phyloP scores from a whole-genome alignment of 768 basidiomycete genomes.

The Boletus sp. region DNA sequence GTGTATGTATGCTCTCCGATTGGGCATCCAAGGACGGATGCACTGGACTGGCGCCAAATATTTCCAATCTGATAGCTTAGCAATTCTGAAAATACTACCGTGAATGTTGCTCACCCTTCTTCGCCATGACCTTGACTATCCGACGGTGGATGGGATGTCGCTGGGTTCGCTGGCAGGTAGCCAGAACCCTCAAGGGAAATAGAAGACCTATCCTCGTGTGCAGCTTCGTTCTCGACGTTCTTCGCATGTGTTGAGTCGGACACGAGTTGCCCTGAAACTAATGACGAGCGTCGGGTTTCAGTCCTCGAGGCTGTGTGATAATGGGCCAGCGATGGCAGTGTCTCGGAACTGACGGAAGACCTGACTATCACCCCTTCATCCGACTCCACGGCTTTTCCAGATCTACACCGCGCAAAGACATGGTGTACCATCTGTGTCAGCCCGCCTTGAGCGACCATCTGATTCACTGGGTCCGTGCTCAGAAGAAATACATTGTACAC shows the following conservation, averaged over 20 bases:
- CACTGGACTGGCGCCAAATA: slow-evolving; percentile 28
- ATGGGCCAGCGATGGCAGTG: slow-evolving; percentile 7
- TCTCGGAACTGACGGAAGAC: slow-evolving; percentile 26
- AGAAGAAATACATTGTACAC: slow-evolving; percentile 98
- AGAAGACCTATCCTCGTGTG: neutral
- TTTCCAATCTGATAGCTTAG: slow-evolving; percentile 7
- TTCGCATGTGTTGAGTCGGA: slow-evolving; percentile 1
- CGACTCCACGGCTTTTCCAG: slow-evolving; percentile 23
- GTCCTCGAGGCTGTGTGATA: slow-evolving; percentile 3
- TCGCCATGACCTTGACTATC: slow-evolving; percentile 7
- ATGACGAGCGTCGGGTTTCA: slow-evolving; percentile 13
- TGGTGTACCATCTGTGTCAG: slow-evolving; percentile 98
- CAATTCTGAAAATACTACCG: neutral
- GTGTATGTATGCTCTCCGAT: slow-evolving; percentile 19
- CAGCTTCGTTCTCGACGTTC: slow-evolving; percentile 1
- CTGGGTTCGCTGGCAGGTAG: neutral
- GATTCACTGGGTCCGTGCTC: slow-evolving; percentile 86
- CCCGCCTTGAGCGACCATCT: slow-evolving; percentile 97
- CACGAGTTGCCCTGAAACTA: neutral
- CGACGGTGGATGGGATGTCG: neutral
- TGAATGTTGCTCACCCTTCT: slow-evolving; percentile 22
- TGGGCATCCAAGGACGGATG: slow-evolving; percentile 16
- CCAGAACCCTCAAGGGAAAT: neutral
- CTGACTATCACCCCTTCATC: slow-evolving; percentile 17
- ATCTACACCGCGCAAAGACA: slow-evolving; percentile 81